phyloP scores from a whole-genome alignment of 768 basidiomycete genomes.

The Leccinum truebloodii region DNA sequence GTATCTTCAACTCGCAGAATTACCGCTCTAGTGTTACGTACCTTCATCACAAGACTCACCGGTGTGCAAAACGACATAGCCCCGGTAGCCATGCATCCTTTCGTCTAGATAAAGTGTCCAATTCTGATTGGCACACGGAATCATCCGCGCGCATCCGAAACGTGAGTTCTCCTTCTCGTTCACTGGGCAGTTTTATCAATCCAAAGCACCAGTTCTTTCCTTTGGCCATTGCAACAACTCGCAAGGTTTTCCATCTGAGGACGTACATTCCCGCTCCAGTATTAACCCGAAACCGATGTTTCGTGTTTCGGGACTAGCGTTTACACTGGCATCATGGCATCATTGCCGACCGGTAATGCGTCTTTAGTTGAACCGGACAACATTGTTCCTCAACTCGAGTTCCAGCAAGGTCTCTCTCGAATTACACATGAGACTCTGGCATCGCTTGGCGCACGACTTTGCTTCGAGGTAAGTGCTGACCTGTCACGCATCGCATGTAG shows the following conservation, averaged over 20 bases:
- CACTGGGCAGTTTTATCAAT: no score
- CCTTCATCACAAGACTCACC: background rate
- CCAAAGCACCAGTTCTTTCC: background rate
- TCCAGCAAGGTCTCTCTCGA: background rate
- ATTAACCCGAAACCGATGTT: background rate
- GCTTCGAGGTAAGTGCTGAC: slow-evolving; percentile 21
- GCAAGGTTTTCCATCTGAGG: background rate
- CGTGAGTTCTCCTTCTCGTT: background rate
- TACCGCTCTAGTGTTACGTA: background rate
- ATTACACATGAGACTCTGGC: slow-evolving; percentile 5
- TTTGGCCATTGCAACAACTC: background rate
- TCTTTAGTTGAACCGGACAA: background rate
- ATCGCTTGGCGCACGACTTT: slow-evolving; percentile 14
- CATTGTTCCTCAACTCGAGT: background rate
- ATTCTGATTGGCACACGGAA: background rate
- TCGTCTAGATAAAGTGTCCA: background rate
- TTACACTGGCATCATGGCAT: background rate
- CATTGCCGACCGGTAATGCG: background rate
- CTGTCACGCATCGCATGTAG: background rate
- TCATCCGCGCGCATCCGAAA: background rate
- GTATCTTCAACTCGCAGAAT: no score
- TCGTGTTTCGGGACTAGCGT: background rate
- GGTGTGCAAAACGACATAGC: background rate
- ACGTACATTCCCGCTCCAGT: background rate
- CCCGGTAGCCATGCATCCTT: background rate